Evolutionary conservation across 352 stramenopile species (phyloP), one percentile per base, ranked within the genome.

Genomic region (Phytophthora syringae): DNA sequence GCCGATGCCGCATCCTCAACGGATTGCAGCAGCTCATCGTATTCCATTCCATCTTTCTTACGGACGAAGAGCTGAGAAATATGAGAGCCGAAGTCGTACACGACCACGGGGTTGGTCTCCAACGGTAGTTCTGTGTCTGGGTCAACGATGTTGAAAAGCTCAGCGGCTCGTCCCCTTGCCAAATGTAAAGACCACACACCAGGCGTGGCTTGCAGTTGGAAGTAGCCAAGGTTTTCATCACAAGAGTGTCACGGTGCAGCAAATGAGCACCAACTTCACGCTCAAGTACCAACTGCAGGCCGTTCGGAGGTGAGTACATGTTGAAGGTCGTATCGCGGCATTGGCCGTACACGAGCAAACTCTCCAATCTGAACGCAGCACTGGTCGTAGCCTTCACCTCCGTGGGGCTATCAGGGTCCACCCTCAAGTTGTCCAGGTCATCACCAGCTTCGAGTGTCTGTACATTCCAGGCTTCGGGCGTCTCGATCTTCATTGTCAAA

Each of bases 211-310:
- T 99, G 93, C 12, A 99, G 82, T 70, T 99, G 98, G 79, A 98
- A 99, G 84, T 99, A 99, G 13, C 98, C 98, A 27, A 98, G 75
- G 76, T 99, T 99, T 98, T 98, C 98, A 99, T 99, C 16, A 99
- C 98, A 4, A 99, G 66, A 13, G 98, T 99, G 66, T 99, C 98
- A 21, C 86, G 88, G 47, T 93, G 79, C 34, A 92, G 53, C 21
- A 73, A 71, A 24, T 72, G 56, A 45, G 54, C 72, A 10, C 79
- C 84, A 21, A 90, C 70, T n/a, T 89, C 76, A 20, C 85, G 88
- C 42, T 95, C 77, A 44, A 98, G 78, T 24, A 97, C 75, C 20
- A 99, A 64, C 68, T 98, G 95, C 11, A 99, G 77, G 0, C 95
- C 94, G 45, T 97, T 94, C 0, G 93, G 90, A 22, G 94, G 88